Evolutionary conservation across 305 asterid species (phyloP), one percentile per base, ranked within the genome.

Genomic region (Fraxinus floribunda): DNA sequence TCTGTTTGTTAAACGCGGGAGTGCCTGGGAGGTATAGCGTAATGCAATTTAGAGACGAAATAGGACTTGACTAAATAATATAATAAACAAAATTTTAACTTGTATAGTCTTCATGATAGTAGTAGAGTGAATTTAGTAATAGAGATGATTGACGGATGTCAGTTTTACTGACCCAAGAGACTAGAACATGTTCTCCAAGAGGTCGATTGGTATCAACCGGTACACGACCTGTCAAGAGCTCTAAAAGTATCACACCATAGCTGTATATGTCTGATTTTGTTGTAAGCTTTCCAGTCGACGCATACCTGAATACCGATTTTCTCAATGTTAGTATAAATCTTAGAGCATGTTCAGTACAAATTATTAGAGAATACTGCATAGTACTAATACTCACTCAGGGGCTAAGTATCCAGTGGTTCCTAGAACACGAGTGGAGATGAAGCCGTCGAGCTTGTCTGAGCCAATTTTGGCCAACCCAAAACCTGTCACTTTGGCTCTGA

Each of bases 401-500:
- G 97, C 97, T 77, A 94, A 82, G 83, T 94, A 94, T 41, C 95
- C 97, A 0, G 95, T 94, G 79, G 97, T 92, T 83, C 98, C 98
- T 36, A 91, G 78, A 38, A 94, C 97, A 0, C 98, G 90, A 3
- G 98, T 94, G 9, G 94, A 91, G 79, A 94, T 83, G 15, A 89
- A 85, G 60, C 95, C 98, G 60, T 94, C 87, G 77, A 91, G 88
- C 88, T 94, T 94, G 81, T 92, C 91, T 0, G 98, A 94, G 0
- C 97, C 98, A 5, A 90, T 82, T 71, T 91, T 94, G 13, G 98
- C 98, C 84, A 92, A 44, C 22, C 94, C 93, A 75, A 94, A 94
- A 71, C 94, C 95, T 0, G 90, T 91, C 8, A 92, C 87, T 80
- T 90, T 92, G 80, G 95, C 92, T 75, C 88, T 86, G 77, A 91